These are phyloP conservation scores for Hypoxylon sp. DNA, from an alignment of 2,329 filamentous ascomycete genomes.

Conservation along the genomic window DNA sequence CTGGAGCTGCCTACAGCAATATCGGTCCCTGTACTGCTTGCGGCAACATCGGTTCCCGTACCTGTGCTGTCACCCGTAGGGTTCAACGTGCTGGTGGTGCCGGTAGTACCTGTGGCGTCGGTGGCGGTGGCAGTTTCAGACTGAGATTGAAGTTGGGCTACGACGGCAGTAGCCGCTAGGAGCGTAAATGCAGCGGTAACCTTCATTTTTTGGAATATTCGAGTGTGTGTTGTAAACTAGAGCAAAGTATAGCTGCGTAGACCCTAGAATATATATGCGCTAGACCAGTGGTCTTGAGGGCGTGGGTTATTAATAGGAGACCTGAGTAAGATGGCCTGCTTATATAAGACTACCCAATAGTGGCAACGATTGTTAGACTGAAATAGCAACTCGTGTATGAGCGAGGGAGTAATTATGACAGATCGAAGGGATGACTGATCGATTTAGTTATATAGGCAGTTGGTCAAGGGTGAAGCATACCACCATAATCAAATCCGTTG, in stretches of 20 bases:
- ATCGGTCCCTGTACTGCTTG: slow-evolving; percentile 8
- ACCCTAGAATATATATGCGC: neutral
- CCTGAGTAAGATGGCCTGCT: slow-evolving; percentile 1
- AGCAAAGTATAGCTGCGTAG: neutral
- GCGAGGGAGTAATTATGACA: slow-evolving; percentile 12
- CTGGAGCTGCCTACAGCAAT: neutral
- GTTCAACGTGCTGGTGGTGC: slow-evolving; percentile 9
- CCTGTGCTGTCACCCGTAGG: slow-evolving; percentile 13
- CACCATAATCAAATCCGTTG: slow-evolving; percentile 12
- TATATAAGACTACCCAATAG: slow-evolving; percentile 11
- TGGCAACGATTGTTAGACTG: neutral
- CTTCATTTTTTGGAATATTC: slow-evolving; percentile 44
- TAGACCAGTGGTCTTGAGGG: neutral
- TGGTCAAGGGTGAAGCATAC: slow-evolving; percentile 18
- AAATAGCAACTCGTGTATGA: slow-evolving; percentile 21
- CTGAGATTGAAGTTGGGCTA: slow-evolving; percentile 39
- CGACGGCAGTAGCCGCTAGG: slow-evolving; percentile 37
- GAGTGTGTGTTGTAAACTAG: neutral
- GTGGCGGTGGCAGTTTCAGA: slow-evolving; percentile 26
- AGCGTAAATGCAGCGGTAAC: slow-evolving; percentile 32
- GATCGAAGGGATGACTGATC: slow-evolving; percentile 21
- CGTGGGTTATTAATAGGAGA: slow-evolving; percentile 8
- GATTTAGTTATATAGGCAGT: slow-evolving; percentile 40
- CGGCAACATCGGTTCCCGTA: neutral
- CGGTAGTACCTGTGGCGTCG: slow-evolving; percentile 16